Base-by-base conservation (phyloP, 1,284 basidiomycete genomes). In the Melampsora larici-populina region DNA sequence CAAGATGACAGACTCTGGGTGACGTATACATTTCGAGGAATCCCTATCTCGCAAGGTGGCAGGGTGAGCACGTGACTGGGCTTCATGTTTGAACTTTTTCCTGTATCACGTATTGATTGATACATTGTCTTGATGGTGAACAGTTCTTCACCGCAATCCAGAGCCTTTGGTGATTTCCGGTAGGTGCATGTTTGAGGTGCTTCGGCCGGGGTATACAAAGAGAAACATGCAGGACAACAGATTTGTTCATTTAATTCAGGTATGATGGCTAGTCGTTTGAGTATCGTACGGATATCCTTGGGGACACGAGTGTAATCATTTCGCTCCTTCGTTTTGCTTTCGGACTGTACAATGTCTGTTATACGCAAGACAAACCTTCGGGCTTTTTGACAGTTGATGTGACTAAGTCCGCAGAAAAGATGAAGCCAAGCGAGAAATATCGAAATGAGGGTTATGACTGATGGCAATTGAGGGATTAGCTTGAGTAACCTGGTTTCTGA, bases 221-320 rank as follows among this genome's bases (percentile, higher is more conserved):
- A 49, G 49, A 70, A 70, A 17, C 69, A 70, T 2, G n/a, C 43
- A 15, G 69, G 69, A 36, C 33, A 70, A 40, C 49, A 70, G 26
- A 40, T 60, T 26, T 15, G 43, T 2, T 24, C 51, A 21, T 55
- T 33, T 18, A 58, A 6, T 70, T 70, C 69, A 36, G 51, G 69
- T 15, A 31, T n/a, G 31, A 70, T n/a, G 13, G 15, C 7, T 26
- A 70, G 51, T n/a, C 31, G 13, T 18, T 70, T 70, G 15, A 55
- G n/a, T n/a, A n/a, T n/a, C n/a, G n/a, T n/a, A n/a, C n/a, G n/a
- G n/a, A n/a, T n/a, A n/a, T n/a, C n/a, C 62, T 29, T 24, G 29
- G 62, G 62, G 36, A 64, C 62, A 36, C 36, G 36, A 36, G 36
- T 36, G 36, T 36, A 36, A 36, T 36, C 36, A 36, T 36, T 9